A percentile compares a stretch with the other conserved stretches of the same genome.
phyloP scores from a whole-genome alignment of 2,329 filamentous ascomycete genomes.

The Furcasterigmium sp. region DNA sequence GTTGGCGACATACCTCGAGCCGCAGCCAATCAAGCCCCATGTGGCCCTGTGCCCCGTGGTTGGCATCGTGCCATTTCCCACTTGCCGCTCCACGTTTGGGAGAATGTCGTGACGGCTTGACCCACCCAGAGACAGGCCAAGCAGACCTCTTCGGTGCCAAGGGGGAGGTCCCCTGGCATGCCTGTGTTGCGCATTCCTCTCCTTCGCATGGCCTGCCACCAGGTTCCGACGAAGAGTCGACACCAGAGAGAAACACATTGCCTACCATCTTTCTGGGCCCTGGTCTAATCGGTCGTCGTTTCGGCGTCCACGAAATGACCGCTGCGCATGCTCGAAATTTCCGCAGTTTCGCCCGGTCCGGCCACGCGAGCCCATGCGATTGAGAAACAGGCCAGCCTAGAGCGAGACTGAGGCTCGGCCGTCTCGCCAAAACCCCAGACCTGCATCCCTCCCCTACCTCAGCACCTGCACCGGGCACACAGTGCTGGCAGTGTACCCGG shows the following conservation, averaged over 20 bases:
- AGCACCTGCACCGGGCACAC: neutral
- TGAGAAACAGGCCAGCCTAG: neutral
- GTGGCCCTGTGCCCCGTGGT: neutral
- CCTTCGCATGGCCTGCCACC: no score
- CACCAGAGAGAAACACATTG: no score
- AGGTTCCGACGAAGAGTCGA: no score
- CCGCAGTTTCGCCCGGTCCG: neutral
- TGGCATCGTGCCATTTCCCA: constrained; percentile 4
- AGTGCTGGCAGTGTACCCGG: constrained; percentile 10
- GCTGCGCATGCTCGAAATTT: neutral
- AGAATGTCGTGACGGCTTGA: constrained; percentile 2
- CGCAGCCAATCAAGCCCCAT: neutral
- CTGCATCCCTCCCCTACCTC: neutral
- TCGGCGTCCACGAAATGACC: no score
- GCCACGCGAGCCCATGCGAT: neutral
- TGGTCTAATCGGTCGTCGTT: no score
- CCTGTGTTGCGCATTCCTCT: no score
- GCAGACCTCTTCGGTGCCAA: neutral
- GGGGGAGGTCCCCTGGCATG: no score
- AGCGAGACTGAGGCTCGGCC: no score
- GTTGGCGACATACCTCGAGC: neutral
- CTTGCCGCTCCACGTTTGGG: constrained; percentile 1
- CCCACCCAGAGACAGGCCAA: neutral
- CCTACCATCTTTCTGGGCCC: neutral
- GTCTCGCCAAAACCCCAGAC: neutral